These are phyloP conservation scores for Hippophae gyantsensis DNA, from an alignment of 306 rosid genomes.

Conservation along the genomic window DNA sequence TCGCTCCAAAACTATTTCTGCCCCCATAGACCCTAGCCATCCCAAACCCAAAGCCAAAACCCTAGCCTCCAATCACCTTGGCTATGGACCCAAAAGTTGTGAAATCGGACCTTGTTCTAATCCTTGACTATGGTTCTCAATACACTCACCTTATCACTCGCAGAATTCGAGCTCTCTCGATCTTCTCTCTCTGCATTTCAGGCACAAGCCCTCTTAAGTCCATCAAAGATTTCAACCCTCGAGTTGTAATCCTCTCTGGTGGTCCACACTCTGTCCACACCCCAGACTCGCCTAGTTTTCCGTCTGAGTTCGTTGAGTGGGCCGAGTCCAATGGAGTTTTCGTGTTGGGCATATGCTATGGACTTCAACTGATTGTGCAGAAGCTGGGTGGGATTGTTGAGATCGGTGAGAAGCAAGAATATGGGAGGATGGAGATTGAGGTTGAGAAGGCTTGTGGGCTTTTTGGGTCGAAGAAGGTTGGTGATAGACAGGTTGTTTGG, in stretches of 20 bases:
- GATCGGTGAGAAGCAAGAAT: conserved; percentile 72
- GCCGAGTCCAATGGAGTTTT: conserved; percentile 47
- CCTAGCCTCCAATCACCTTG: not conserved
- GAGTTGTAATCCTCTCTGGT: conserved; percentile 81
- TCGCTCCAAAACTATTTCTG: conserved; percentile 19
- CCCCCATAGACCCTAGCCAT: conserved; percentile 8
- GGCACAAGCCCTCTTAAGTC: conserved; percentile 64
- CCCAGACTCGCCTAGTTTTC: conserved; percentile 60
- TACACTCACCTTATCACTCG: conserved; percentile 98
- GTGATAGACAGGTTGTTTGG: conserved; percentile 63
- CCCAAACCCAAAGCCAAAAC: not conserved
- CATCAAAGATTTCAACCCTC: conserved; percentile 59
- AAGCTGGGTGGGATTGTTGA: conserved; percentile 71
- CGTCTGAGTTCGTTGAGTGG: conserved; percentile 64
- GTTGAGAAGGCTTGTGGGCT: conserved; percentile 39
- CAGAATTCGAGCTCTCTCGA: conserved; percentile 68
- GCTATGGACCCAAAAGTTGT: conserved; percentile 52
- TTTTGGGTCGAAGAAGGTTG: conserved; percentile 32
- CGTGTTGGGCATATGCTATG: conserved; percentile 86
- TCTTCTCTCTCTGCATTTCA: conserved; percentile 80
- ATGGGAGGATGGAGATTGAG: conserved; percentile 78
- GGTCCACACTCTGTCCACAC: conserved; percentile 98
- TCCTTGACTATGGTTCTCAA: conserved; percentile 85
- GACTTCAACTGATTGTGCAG: conserved; percentile 81
- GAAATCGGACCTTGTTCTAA: conserved; percentile 62